phyloP scores from a whole-genome alignment of 164 flowering plant genomes.

The Magnolia sinica region DNA sequence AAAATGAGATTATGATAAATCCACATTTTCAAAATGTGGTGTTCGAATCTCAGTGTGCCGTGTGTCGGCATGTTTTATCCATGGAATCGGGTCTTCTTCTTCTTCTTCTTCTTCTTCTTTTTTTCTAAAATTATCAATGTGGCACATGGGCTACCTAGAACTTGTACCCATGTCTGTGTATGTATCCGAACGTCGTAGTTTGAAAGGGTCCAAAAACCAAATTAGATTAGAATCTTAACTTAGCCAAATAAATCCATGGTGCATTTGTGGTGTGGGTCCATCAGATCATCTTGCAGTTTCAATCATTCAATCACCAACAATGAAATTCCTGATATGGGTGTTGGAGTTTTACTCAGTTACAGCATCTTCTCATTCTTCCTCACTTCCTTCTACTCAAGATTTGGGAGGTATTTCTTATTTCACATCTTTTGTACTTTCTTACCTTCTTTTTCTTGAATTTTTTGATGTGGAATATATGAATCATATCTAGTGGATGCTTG shows the following conservation, averaged over 20 bases:
- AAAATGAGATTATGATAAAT: too few relatives aligned
- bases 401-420: not conserved
- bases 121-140: too few relatives aligned
- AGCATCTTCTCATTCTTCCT: not conserved
- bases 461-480: not conserved
- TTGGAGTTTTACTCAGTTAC: not conserved
- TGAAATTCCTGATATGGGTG: not conserved
- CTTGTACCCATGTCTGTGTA: not conserved
- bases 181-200: not conserved
- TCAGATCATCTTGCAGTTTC: conserved; percentile 75
- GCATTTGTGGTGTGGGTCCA: conserved; percentile 9
- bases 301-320: conserved; percentile 55
- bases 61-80: too few relatives aligned
- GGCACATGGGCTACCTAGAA: not conserved
- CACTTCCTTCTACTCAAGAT: not conserved
- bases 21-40: too few relatives aligned
- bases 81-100: too few relatives aligned
- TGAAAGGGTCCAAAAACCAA: not conserved
- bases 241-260: not conserved
- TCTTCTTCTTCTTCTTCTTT: too few relatives aligned
- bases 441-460: not conserved
- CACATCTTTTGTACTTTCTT: not conserved
- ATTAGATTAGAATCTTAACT: not conserved
- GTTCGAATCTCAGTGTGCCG: too few relatives aligned
- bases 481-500: not conserved